Evolutionary conservation across 495 filamentous ascomycete species (phyloP).

Genomic region (Lepraria neglecta): DNA sequence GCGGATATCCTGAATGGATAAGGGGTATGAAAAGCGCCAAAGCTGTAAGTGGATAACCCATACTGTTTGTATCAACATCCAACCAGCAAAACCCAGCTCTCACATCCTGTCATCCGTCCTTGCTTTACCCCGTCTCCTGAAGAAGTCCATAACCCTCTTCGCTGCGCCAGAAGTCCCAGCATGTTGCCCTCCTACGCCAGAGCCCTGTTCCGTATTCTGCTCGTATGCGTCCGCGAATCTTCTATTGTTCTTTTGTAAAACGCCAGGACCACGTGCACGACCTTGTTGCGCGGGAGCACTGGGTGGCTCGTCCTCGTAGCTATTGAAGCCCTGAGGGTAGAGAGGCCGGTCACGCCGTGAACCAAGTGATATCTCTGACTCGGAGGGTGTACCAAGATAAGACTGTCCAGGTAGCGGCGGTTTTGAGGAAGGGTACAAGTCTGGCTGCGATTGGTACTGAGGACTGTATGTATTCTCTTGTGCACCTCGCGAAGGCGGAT

Average conservation of each 20-base stretch:
- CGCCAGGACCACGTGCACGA: conserved; percentile 43
- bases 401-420: conserved; percentile 19
- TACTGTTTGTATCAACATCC: neutral
- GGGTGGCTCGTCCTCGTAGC: conserved; percentile 36
- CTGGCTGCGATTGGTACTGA: conserved; percentile 20
- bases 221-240: conserved; percentile 92
- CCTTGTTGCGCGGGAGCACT: conserved; percentile 41
- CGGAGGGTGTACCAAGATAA: conserved; percentile 26
- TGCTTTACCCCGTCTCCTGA: conserved; percentile 77
- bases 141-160: conserved; percentile 95
- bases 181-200: conserved; percentile 49
- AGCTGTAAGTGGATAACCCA: conserved; percentile 3
- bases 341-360: conserved; percentile 33
- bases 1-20: conserved; percentile 20
- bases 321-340: conserved; percentile 38
- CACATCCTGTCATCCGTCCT: conserved; percentile 48
- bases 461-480: conserved; percentile 20
- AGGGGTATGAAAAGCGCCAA: conserved; percentile 15
- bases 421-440: conserved; percentile 12
- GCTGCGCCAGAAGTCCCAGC: conserved; percentile 79
- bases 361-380: conserved; percentile 28
- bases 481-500: conserved; percentile 11
- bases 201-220: conserved; percentile 51
- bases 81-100: neutral
- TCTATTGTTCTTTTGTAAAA: conserved; percentile 74